Evolutionary conservation across 345 rosid species (phyloP), one percentile per base, ranked within the genome.

Genomic region (Pugionium dolabratum): DNA sequence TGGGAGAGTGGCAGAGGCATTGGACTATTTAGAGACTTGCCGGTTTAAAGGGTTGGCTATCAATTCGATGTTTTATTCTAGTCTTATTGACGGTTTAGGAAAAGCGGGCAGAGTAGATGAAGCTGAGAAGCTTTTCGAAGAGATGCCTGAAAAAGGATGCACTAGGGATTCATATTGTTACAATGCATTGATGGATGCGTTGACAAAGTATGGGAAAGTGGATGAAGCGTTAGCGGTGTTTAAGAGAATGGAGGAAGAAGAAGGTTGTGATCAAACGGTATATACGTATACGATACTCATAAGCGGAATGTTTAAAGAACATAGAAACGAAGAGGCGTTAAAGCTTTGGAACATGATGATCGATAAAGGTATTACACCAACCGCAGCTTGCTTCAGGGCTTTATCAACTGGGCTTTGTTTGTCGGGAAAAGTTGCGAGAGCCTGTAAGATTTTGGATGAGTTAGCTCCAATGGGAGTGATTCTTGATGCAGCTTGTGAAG

Each of bases 61-160:
- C 32, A 93, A 88, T 71, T 81, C 96, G 0, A 77, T 82, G 79
- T 74, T 90, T 74, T 85, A 85, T 78, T 83, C 89, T 63, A 81
- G 89, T 77, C 85, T 93, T 29, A 88, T 90, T 10, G 94, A 85
- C 60, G 91, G 96, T 44, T 76, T 90, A 11, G 98, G 98, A n/a
- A 90, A 93, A 82, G 87, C 82, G 1, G 96, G 97, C 30, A 66
- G 86, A 47, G 80, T 88, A 9, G 81, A 84, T 55, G 94, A 86
- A 75, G 98, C 98, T 28, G 84, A 84, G 78, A 75, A 68, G 55
- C 79, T 93, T 47, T 90, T 93, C 18, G 82, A 86, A 63, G 85
- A 90, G 66, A 93, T 93, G 98, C 69, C 66, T 11, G 76, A 75
- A 41, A 79, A 77, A 54, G 90, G 90, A 48, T 87, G 84, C 62